Conservation (phyloP, 768 basidiomycete genomes). For the Naganishia vishniacii region DNA sequence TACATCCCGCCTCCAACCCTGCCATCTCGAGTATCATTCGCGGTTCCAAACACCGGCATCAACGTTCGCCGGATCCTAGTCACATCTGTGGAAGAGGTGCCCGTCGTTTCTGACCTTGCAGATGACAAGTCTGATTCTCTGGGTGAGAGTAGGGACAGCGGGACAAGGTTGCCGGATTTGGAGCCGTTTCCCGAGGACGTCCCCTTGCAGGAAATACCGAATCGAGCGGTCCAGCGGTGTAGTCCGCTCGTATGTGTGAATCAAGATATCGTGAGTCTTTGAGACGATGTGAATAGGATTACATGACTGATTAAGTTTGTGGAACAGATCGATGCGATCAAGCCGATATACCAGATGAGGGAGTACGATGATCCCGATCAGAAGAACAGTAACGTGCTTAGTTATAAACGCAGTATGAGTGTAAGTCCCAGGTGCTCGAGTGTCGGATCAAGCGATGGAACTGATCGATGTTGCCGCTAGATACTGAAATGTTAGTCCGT, state of each 20-base stretch:
- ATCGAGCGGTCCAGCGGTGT: conserved; percentile 35
- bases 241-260: conserved; percentile 45
- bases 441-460: too few relatives aligned
- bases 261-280: conserved; percentile 45
- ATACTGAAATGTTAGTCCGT: conserved; percentile 33
- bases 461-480: conserved; percentile 7
- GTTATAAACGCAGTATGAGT: conserved; percentile 45
- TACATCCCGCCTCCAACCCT: conserved; percentile 11
- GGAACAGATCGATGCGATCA: conserved; percentile 44
- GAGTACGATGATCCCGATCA: conserved; percentile 43
- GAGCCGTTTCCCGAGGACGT: conserved; percentile 34
- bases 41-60: conserved; percentile 6
- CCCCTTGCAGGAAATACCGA: conserved; percentile 38
- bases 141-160: not conserved
- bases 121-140: not conserved
- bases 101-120: conserved; percentile 4
- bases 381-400: conserved; percentile 46
- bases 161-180: conserved; percentile 29
- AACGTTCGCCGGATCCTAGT: not conserved
- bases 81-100: not conserved
- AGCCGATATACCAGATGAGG: conserved; percentile 42
- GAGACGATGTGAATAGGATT: not conserved
- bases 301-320: not conserved
- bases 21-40: conserved; percentile 2
- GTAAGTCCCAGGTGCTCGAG: too few relatives aligned